Evolutionary conservation across 2,329 filamentous ascomycete genomes (phyloP).

Genomic region (Clonostachys solani): DNA sequence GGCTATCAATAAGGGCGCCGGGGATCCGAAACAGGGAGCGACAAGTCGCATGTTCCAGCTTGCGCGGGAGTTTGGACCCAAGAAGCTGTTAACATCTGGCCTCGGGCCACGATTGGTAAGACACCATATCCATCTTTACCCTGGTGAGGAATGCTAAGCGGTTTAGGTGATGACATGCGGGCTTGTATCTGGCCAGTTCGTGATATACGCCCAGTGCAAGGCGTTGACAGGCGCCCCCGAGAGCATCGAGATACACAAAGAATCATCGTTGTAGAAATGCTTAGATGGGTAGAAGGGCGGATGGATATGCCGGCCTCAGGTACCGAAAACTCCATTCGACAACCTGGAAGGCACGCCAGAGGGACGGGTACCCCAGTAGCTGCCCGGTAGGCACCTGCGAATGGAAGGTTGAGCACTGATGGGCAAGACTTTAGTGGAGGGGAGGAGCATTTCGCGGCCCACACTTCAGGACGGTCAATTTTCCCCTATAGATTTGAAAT

Average conservation of each 20-base stretch:
- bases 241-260: slow-evolving; percentile 49
- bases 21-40: slow-evolving; percentile 39
- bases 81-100: slow-evolving; percentile 38
- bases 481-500: too few relatives aligned
- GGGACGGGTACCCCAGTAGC: too few relatives aligned
- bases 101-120: slow-evolving; percentile 38
- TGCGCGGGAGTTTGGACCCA: slow-evolving; percentile 45
- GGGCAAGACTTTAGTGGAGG: too few relatives aligned
- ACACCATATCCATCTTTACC: too few relatives aligned
- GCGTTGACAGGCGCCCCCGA: slow-evolving; percentile 44
- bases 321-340: too few relatives aligned
- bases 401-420: too few relatives aligned
- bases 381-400: too few relatives aligned
- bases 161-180: slow-evolving; percentile 43
- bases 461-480: too few relatives aligned
- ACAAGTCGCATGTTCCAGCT: slow-evolving; percentile 48
- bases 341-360: too few relatives aligned
- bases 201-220: slow-evolving; percentile 53
- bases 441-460: too few relatives aligned
- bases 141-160: not conserved
- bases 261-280: slow-evolving; percentile 12
- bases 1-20: slow-evolving; percentile 51
- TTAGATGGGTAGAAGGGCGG: too few relatives aligned
- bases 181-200: slow-evolving; percentile 47
- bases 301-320: too few relatives aligned